phyloP scores from a whole-genome alignment of 257 asterid species.

The Petunia secreta region DNA sequence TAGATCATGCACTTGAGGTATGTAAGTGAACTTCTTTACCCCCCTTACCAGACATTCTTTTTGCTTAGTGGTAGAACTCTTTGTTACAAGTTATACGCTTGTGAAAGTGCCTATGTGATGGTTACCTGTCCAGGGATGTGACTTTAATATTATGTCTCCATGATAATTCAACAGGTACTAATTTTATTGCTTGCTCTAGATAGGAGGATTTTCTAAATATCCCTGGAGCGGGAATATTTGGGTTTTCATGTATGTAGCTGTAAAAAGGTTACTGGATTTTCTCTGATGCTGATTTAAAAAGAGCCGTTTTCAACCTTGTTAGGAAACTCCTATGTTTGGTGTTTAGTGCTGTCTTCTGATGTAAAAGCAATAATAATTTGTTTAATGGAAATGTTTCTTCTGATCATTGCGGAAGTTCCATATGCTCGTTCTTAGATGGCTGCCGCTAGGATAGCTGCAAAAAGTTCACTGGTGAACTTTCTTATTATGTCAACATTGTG shows the following conservation, averaged over 20 bases:
- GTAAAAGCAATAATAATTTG: not conserved
- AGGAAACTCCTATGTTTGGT: not conserved
- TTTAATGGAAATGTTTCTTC: not conserved
- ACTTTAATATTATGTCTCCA: not conserved
- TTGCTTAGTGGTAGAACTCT: not conserved
- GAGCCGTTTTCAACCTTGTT: not conserved
- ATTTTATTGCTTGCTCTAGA: conserved; percentile 1
- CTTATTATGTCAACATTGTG: conserved; percentile 6
- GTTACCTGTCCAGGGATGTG: not conserved
- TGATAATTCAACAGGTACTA: not conserved
- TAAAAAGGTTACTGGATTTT: not conserved
- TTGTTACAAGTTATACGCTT: not conserved
- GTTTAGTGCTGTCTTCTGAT: not conserved
- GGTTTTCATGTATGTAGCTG: not conserved
- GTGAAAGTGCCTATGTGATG: not conserved
- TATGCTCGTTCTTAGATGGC: not conserved
- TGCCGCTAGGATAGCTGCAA: not conserved
- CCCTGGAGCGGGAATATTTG: not conserved
- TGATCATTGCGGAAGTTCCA: not conserved
- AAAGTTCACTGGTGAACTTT: not conserved
- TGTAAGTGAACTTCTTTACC: conserved; percentile 18
- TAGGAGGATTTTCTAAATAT: not conserved
- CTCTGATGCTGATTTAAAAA: not conserved
- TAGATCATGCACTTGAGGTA: conserved; percentile 87
- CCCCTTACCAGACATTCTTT: not conserved